Percentiles rank a stretch among this genome's conserved stretches.
phyloP scores from a whole-genome alignment of 1,284 basidiomycete species.

The Tausonia pullulans region DNA sequence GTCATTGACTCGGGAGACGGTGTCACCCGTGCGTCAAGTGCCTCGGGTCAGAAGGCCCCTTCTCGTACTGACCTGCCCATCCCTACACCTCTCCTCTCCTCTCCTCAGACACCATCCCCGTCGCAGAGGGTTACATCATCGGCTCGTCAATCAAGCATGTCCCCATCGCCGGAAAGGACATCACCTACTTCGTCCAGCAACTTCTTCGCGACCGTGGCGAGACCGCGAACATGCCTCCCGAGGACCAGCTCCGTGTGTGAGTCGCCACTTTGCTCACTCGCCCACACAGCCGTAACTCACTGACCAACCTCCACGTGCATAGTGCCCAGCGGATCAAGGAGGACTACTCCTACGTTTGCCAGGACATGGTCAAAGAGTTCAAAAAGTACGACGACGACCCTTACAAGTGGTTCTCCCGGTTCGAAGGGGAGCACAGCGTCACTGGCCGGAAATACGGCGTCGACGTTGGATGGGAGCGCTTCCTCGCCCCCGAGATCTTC shows the following conservation, averaged over 20 bases:
- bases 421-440: conserved; percentile 83
- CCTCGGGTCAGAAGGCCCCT: no score
- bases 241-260: conserved; percentile 76
- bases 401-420: conserved; percentile 90
- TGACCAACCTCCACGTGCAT: neutral
- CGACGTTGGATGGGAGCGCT: conserved; percentile 96
- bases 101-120: conserved; percentile 35
- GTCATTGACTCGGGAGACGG: conserved; percentile 99
- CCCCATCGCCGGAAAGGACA: conserved; percentile 95
- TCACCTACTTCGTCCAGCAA: conserved; percentile 94
- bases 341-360: conserved; percentile 96
- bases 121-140: conserved; percentile 93
- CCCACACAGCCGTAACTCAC: neutral
- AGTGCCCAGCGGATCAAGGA: conserved; percentile 90
- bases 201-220: conserved; percentile 93
- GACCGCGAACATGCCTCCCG: conserved; percentile 79
- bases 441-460: conserved; percentile 84
- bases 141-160: conserved; percentile 99
- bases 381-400: conserved; percentile 96
- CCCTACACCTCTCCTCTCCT: neutral
- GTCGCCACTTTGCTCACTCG: conserved; percentile 8
- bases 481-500: conserved; percentile 98
- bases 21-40: conserved; percentile 59
- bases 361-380: conserved; percentile 98
- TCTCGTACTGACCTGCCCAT: conserved; percentile 3